Evolutionary conservation across 768 basidiomycete genomes (phyloP), one percentile per base, ranked within the genome.

Genomic region (Lactarius pseudohatsudake): DNA sequence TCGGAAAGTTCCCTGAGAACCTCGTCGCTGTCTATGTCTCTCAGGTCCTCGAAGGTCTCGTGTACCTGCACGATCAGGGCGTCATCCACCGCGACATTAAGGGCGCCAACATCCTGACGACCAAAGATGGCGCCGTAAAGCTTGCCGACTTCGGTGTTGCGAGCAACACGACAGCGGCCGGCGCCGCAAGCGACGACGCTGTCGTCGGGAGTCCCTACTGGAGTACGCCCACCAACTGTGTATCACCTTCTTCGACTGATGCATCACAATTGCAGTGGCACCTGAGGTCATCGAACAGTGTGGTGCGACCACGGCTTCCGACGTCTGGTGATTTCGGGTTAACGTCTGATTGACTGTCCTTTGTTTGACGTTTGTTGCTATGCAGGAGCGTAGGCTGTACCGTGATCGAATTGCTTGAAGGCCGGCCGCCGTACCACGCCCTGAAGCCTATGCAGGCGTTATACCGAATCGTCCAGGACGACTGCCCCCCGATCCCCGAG

Each of bases 31-130:
- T 98, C 18, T 98, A 98, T 79, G 93, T 98, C 72, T 92, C 91
- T 54, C 97, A 99, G 78, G 93, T 98, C 28, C 83, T 99, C 36
- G 92, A 96, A 72, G 97, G 97, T 1, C 83, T 99, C 40, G 89
- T 96, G 57, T 99, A 99, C 75, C 86, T 99, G 22, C 97, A 99
- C 74, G 96, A 98, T 71, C 96, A 98, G 80, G 97, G 97, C 81
- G 97, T 99, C 68, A 98, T 99, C 72, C 97, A 99, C 76, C 85
- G 97, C 38, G 97, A 99, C 73, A 98, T 99, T 81, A 99, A 99
- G 76, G 97, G 97, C 41, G 96, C 97, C 16, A 99, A 99, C 71
- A 97, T 99, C 74, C 81, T 99, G 55, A 98, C 97, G 22, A 98
- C 97, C 76, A 99, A 99, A 79, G 96, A 98, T 79, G 97, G 97